Evolutionary conservation across 1,139 yeast genomes (phyloP).

Genomic region (Yarrowia galli): DNA sequence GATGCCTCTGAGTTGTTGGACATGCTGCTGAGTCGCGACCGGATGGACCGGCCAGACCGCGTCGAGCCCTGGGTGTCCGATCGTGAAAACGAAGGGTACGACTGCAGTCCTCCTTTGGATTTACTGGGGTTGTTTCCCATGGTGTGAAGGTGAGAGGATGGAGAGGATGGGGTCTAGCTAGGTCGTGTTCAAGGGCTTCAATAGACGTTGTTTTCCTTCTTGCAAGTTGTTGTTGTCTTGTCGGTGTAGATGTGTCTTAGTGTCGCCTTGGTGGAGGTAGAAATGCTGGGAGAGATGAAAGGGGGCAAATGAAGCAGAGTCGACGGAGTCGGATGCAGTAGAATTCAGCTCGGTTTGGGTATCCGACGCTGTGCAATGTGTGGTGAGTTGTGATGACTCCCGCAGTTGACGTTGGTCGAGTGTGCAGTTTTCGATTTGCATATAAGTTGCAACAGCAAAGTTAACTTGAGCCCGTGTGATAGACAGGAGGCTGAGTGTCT

Average conservation of each 20-base stretch:
- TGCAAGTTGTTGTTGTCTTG: neutral
- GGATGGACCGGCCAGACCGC: constrained; percentile 49
- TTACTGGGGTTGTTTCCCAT: constrained; percentile 52
- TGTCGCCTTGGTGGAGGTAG: neutral
- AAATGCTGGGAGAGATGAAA: neutral
- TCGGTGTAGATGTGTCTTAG: neutral
- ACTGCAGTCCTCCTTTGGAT: constrained; percentile 48
- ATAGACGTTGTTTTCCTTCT: neutral
- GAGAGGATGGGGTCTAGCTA: neutral
- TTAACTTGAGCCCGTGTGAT: constrained; percentile 27
- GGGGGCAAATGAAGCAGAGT: neutral
- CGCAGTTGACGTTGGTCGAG: constrained; percentile 34
- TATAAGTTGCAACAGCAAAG: constrained; percentile 34
- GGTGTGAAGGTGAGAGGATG: neutral
- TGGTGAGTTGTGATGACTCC: constrained; percentile 23
- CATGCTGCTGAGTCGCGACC: constrained; percentile 47
- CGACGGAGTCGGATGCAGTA: neutral
- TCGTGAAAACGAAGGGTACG: constrained; percentile 53
- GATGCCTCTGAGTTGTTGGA: constrained; percentile 40
- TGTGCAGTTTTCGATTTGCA: constrained; percentile 37
- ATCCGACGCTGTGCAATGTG: neutral
- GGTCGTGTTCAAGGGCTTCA: neutral
- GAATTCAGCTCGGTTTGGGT: neutral
- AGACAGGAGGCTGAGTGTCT: constrained; percentile 34
- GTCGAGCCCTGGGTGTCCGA: constrained; percentile 55